Evolutionary conservation across 164 flowering plant species (phyloP), one percentile per base, ranked within the genome.

Genomic region (Annona squamosa): DNA sequence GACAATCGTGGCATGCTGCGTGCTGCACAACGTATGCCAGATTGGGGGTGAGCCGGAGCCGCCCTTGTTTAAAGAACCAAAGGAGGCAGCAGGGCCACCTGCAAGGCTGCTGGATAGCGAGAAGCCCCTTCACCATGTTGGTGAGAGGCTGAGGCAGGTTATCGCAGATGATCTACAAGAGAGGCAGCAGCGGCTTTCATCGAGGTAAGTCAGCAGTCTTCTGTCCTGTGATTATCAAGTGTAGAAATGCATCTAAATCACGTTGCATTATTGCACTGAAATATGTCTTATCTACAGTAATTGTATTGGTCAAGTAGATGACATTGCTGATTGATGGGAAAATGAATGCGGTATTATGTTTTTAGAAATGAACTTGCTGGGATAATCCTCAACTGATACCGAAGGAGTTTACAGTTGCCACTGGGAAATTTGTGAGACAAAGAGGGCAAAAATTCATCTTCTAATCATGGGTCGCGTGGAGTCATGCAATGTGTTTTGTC

Each of bases 1-100:
- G 81, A 92, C 98, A 0, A 89, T 95, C 72, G 97, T 95, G 43
- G 99, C 99, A 4, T 92, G 98, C 69, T 94, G 98, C 75, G 98
- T 93, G 70, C 80, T 95, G 88, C 99, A 92, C 79, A 95, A 95
- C 78, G 75, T 95, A 77, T 95, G 99, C 77, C 98, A 95, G 84
- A 82, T 95, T 77, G 97, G 97, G 0, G 90, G 91, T 75, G 99
- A 94, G 79, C 99, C 99, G 0, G 99, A 91, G 78, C 97, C 97
- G 0, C 84, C 84, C 75, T 79, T 79, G 42, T 91, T 83, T 84
- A 90, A 84, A 86, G 98, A 92, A 63, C 90, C 92, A 0, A 90
- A 85, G 76, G 98, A 94, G 84, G 81, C 64, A 46, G 43, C 4
- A 1, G 92, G 90, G 5, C 71, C 82, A 17, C 81, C 80, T 0